Evolutionary conservation across 1,139 yeast species (phyloP).

Genomic region (Ogataea hybrid): DNA sequence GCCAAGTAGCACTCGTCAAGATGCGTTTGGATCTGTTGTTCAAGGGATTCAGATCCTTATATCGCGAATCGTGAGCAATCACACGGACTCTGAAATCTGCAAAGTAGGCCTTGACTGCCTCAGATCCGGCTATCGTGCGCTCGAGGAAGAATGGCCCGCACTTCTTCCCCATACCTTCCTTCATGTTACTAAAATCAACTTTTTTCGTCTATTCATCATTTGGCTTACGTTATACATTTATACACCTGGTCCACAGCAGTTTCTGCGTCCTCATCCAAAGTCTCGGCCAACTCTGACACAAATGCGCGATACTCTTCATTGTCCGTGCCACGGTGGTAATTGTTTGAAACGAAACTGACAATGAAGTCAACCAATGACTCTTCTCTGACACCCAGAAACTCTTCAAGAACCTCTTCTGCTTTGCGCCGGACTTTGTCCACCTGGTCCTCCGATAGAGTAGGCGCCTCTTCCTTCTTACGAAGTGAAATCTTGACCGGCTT

Average conservation of each 20-base stretch:
- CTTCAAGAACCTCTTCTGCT: constrained; percentile 45
- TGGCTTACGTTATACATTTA: constrained; percentile 4
- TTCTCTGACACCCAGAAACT: constrained; percentile 52
- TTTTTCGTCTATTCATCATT: background rate
- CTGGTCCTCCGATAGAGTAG: background rate
- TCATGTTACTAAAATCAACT: background rate
- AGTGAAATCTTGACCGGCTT: constrained; percentile 24
- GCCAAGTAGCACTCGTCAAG: constrained; percentile 22
- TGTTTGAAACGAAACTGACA: constrained; percentile 36
- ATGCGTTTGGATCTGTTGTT: constrained; percentile 13
- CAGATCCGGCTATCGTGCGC: constrained; percentile 25
- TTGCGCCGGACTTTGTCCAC: constrained; percentile 23
- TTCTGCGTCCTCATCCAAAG: constrained; percentile 56
- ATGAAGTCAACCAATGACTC: constrained; percentile 47
- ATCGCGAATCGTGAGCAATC: constrained; percentile 13
- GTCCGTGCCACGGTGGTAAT: constrained; percentile 26
- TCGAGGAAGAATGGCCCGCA: constrained; percentile 17
- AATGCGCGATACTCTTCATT: constrained; percentile 37
- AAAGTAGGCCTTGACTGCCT: constrained; percentile 18
- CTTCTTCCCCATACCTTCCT: constrained; percentile 3
- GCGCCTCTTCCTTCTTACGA: constrained; percentile 12
- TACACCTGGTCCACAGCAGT: constrained; percentile 38
- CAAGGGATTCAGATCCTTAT: constrained; percentile 4
- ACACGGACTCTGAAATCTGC: constrained; percentile 23
- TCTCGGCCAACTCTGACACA: constrained; percentile 46